Evolutionary conservation across 306 rosid species (phyloP).

Genomic region (Fragaria nilgerrensis): DNA sequence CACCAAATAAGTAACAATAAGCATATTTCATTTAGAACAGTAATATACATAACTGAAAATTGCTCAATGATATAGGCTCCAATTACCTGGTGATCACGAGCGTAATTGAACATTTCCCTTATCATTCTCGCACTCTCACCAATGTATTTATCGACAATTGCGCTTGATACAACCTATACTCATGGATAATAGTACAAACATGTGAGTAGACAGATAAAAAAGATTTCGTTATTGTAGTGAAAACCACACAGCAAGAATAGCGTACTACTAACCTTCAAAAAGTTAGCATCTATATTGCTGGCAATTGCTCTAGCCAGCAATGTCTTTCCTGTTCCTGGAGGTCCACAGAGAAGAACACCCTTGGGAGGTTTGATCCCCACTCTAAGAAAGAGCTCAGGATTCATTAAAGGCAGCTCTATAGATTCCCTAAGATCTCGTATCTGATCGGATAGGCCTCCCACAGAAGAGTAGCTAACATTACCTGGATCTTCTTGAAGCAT

Average conservation of each 20-base stretch:
- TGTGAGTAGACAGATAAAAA: not conserved
- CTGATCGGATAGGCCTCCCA: constrained; percentile 96
- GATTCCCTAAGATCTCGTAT: constrained; percentile 96
- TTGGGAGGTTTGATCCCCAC: constrained; percentile 98
- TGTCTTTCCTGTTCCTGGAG: constrained; percentile 98
- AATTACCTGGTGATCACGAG: constrained; percentile 93
- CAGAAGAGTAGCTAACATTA: constrained; percentile 93
- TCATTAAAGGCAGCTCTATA: constrained; percentile 90
- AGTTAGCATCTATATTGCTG: constrained; percentile 93
- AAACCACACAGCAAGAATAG: not conserved
- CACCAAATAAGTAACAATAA: constrained; percentile 16
- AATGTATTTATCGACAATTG: constrained; percentile 87
- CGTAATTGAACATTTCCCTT: constrained; percentile 97
- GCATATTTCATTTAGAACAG: not conserved
- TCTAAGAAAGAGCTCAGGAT: constrained; percentile 89
- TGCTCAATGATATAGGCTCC: constrained; percentile 14
- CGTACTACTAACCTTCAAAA: constrained; percentile 62
- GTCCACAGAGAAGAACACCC: constrained; percentile 98
- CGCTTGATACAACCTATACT: constrained; percentile 87
- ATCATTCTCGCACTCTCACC: constrained; percentile 97
- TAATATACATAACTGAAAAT: not conserved
- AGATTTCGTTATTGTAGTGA: not conserved
- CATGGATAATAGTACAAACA: constrained; percentile 6
- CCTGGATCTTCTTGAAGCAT: constrained; percentile 99
- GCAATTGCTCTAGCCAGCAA: constrained; percentile 93